Conservation (phyloP, 495 filamentous ascomycete species). For the Saxophila tyrrhenica region DNA sequence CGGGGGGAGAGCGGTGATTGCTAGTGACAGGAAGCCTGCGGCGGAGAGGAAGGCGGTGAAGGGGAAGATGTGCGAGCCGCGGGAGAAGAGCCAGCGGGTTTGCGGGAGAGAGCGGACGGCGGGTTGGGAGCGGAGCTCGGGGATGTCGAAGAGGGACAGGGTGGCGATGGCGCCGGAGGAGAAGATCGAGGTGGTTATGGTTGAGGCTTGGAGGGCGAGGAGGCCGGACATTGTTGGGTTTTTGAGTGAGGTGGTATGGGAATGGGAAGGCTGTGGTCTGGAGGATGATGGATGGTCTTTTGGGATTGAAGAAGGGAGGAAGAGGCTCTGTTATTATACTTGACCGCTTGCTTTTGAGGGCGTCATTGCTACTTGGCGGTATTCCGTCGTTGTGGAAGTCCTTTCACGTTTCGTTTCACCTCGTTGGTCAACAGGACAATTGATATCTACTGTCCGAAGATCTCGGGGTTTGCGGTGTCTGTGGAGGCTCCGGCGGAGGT, state of each 20-base stretch:
- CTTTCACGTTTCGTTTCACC: too few relatives aligned
- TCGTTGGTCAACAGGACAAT: too few relatives aligned
- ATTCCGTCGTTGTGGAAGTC: too few relatives aligned
- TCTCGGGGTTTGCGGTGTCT: too few relatives aligned
- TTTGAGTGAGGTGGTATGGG: not conserved
- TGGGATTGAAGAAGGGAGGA: not conserved
- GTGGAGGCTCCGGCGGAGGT: too few relatives aligned
- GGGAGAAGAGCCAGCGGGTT: slow-evolving; percentile 12
- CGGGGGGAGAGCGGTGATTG: not conserved
- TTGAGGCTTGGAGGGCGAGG: not conserved
- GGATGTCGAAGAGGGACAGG: slow-evolving; percentile 12
- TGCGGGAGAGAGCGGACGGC: slow-evolving; percentile 3
- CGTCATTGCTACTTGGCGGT: not conserved
- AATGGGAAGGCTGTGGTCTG: too few relatives aligned
- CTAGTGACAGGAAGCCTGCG: slow-evolving; percentile 15
- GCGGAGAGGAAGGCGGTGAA: slow-evolving; percentile 2
- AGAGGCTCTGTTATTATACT: not conserved
- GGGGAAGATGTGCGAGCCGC: slow-evolving; percentile 15
- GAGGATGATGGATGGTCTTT: too few relatives aligned
- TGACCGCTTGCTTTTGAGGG: not conserved
- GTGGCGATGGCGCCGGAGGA: slow-evolving; percentile 8
- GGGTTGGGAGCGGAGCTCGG: slow-evolving; percentile 9
- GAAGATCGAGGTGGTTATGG: slow-evolving; percentile 9
- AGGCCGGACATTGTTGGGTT: not conserved
- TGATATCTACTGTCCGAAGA: too few relatives aligned